phyloP scores from a whole-genome alignment of 768 basidiomycete genomes.

The Mycena leptocephala region DNA sequence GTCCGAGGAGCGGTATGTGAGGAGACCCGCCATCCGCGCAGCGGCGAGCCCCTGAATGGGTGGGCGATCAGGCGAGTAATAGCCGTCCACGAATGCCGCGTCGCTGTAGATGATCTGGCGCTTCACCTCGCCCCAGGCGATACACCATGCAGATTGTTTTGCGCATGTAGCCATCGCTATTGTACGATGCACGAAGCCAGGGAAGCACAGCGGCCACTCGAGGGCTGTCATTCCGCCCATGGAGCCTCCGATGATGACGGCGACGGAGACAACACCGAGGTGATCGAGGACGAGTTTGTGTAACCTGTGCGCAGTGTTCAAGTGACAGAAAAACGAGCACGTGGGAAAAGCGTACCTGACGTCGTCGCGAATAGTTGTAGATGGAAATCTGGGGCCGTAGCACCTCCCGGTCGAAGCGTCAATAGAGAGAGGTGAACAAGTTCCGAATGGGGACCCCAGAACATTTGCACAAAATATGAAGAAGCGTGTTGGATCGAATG shows the following conservation, averaged over 20 bases:
- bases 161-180: conserved; percentile 96
- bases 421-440: conserved; percentile 87
- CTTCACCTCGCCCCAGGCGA: conserved; percentile 98
- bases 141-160: conserved; percentile 98
- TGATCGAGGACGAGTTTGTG: conserved; percentile 92
- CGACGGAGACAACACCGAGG: conserved; percentile 87
- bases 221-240: conserved; percentile 99
- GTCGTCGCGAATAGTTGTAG: conserved; percentile 93
- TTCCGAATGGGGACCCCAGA: conserved; percentile 95
- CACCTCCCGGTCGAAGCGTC: conserved; percentile 82
- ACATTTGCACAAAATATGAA: conserved; percentile 97
- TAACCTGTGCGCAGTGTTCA: conserved; percentile 62
- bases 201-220: conserved; percentile 94
- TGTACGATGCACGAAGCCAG: conserved; percentile 89
- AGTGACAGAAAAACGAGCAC: background rate
- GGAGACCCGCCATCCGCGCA: conserved; percentile 93
- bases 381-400: conserved; percentile 95
- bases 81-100: conserved; percentile 89
- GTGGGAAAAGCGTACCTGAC: conserved; percentile 69
- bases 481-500: conserved; percentile 89
- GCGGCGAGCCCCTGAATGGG: conserved; percentile 92
- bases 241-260: conserved; percentile 96
- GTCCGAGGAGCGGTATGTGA: conserved; percentile 94
- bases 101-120: conserved; percentile 97
- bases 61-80: conserved; percentile 73